phyloP scores from a whole-genome alignment of 208 protist species.

The Endotrypanum monterogeii region DNA sequence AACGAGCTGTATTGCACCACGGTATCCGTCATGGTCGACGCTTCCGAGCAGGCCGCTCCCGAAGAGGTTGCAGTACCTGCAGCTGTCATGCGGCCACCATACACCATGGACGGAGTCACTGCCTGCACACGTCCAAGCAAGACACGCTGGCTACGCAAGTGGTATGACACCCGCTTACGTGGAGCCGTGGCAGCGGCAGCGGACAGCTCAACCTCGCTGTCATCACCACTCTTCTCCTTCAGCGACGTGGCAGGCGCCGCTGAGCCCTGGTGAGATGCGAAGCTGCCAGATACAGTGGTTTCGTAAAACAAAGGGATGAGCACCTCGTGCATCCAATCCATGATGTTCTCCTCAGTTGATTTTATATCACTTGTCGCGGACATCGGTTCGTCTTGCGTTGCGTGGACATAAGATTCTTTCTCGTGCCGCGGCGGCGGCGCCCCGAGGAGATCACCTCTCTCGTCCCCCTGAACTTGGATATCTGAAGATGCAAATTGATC shows the following conservation, averaged over 20 bases:
- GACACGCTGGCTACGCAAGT: constrained; percentile 25
- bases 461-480: no score
- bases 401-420: neutral
- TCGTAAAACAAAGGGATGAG: constrained; percentile 41
- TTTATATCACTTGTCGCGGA: neutral
- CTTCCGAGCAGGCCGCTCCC: neutral
- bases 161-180: constrained; percentile 11
- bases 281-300: constrained; percentile 25
- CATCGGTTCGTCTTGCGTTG: neutral
- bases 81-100: neutral
- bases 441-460: neutral
- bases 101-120: constrained; percentile 29
- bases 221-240: neutral
- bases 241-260: neutral
- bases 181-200: neutral
- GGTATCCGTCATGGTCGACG: neutral
- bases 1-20: neutral
- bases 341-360: constrained; percentile 15
- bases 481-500: neutral
- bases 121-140: constrained; percentile 35
- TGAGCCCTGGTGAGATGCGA: neutral
- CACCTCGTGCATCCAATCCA: constrained; percentile 37
- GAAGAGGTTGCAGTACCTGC: neutral
- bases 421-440: neutral
- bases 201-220: constrained; percentile 3